Evolutionary conservation across 257 asterid genomes (phyloP), one percentile per base, ranked within the genome.

Genomic region (Nyctanthes arbortristis): DNA sequence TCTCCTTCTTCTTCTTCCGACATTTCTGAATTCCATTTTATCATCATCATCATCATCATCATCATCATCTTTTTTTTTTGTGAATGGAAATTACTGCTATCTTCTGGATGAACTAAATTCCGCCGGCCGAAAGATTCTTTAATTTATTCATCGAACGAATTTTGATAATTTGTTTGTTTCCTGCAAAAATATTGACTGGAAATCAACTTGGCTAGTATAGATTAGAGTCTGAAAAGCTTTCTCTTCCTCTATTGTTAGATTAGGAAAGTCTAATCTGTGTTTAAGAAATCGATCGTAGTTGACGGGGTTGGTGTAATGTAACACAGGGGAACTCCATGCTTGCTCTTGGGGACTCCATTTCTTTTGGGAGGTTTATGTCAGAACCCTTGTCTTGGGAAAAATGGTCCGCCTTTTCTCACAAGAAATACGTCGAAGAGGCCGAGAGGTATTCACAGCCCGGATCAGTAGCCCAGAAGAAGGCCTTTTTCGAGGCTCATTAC

Each of bases 401-500:
- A 77, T 87, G 97, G 96, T 94, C 99, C 2, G 67, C 93, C n/a
- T 94, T 94, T 78, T 68, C 96, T 8, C 95, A 84, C 81, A 94
- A 86, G 75, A 89, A 84, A 34, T 91, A 94, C 62, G 97, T 89
- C 2, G 99, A 91, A 78, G 99, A 91, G 77, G 99, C 99, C 0
- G 90, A 87, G 86, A 81, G 89, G 36, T 94, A 89, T 65, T 77
- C 99, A 0, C 78, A 70, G 68, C 96, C 96, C 0, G 99, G 99
- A 3, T 94, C 96, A 0, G 99, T 94, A 2, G 99, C 99, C 10
- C 93, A 88, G 82, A 94, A 89, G 71, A 94, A 94, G 66, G 99
- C 95, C 13, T 94, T 91, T 83, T 94, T 94, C 43, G 99, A 94
- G 84, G 99, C 99, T 47, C 96, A 94, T 77, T 94, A 91, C 88